phyloP scores from a whole-genome alignment of 139 green algal species.

The Coelastrella sp. region DNA sequence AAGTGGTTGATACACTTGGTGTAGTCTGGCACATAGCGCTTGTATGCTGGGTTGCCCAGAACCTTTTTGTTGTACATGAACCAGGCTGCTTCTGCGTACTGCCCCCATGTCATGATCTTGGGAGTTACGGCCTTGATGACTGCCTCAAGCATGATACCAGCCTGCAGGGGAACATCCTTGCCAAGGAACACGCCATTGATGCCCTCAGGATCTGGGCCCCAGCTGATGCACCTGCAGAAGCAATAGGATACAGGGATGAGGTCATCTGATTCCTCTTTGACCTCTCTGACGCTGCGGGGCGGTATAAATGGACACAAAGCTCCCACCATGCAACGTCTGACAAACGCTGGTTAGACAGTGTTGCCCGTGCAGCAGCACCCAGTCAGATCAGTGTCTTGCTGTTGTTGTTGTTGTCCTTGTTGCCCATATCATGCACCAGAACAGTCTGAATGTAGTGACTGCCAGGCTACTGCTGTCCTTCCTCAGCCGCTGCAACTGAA shows the following conservation, averaged over 20 bases:
- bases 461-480: too few relatives aligned
- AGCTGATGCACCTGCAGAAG: slow-evolving; percentile 63
- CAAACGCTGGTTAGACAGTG: too few relatives aligned
- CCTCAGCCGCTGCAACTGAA: too few relatives aligned
- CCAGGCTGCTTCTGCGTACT: slow-evolving; percentile 58
- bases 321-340: too few relatives aligned
- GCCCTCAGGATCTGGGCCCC: slow-evolving; percentile 57
- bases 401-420: too few relatives aligned
- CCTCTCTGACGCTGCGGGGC: neutral
- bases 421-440: too few relatives aligned
- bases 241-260: neutral
- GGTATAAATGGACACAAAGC: too few relatives aligned
- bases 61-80: slow-evolving; percentile 51
- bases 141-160: slow-evolving; percentile 56
- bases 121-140: slow-evolving; percentile 59
- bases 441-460: too few relatives aligned
- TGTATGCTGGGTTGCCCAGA: slow-evolving; percentile 36
- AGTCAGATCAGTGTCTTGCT: too few relatives aligned
- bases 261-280: too few relatives aligned
- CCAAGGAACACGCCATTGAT: slow-evolving; percentile 70
- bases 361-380: too few relatives aligned
- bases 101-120: slow-evolving; percentile 65
- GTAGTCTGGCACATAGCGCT: slow-evolving; percentile 65
- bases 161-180: slow-evolving; percentile 61
- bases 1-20: slow-evolving; percentile 67